Evolutionary conservation across 2,329 filamentous ascomycete species (phyloP).

Genomic region (Xylariaceae sp.): DNA sequence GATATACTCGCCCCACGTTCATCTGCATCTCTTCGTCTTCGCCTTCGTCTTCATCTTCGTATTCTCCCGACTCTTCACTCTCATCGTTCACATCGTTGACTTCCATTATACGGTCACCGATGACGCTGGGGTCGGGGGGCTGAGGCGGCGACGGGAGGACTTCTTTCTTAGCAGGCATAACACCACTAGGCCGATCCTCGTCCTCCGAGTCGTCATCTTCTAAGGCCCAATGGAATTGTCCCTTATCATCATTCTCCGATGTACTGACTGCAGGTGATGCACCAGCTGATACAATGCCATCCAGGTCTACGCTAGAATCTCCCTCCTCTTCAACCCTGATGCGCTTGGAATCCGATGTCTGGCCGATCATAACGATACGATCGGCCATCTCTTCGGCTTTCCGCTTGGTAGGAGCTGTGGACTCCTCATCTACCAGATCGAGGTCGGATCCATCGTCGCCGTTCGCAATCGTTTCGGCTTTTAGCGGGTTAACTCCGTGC

Average conservation of each 20-base stretch:
- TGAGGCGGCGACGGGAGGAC: not conserved
- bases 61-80: conserved; percentile 10
- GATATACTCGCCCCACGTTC: conserved; percentile 38
- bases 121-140: not conserved
- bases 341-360: conserved; percentile 15
- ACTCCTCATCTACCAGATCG: conserved; percentile 6
- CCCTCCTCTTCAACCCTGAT: conserved; percentile 25
- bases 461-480: conserved; percentile 15
- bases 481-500: conserved; percentile 12
- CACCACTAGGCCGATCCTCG: conserved; percentile 10
- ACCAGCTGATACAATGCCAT: conserved; percentile 8
- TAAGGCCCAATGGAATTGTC: conserved; percentile 32
- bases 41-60: conserved; percentile 23
- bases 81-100: conserved; percentile 20
- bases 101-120: conserved; percentile 8
- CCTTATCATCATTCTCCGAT: conserved; percentile 7
- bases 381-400: conserved; percentile 21
- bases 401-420: conserved; percentile 20
- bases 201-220: conserved; percentile 30
- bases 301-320: conserved; percentile 4
- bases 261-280: not conserved
- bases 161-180: not conserved
- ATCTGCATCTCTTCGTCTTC: conserved; percentile 53
- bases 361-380: conserved; percentile 12
- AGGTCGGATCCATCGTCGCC: conserved; percentile 16